Evolutionary conservation across 108 stramenopile species (phyloP), one percentile per base, ranked within the genome.

Genomic region (Cylindrotheca closterium): DNA sequence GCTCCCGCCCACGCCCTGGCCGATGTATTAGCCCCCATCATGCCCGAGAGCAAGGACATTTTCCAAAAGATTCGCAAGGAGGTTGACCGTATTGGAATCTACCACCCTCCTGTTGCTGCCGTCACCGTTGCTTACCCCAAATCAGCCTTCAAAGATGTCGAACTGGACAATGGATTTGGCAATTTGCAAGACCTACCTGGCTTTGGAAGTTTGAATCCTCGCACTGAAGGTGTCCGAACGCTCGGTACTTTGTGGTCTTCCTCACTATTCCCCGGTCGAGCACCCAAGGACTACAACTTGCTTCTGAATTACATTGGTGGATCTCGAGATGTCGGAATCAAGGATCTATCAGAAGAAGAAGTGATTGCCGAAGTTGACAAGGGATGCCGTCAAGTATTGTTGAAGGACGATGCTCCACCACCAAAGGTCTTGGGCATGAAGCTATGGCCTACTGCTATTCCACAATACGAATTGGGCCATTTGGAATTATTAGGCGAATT

Each of bases 241-340:
- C 58, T 98, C 52, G 98, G 96, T 51, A 96, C 96, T 18, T 68
- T 98, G 30, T 98, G 96, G 96, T 77, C 75, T 15, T 96, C 95
- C 21, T 83, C 87, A n/a, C 86, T 97, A 0, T 98, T 98, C 75
- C 96, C 96, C 15, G 93, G 90, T 22, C 79, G 98, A 12, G 86
- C 85, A 18, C 98, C 98, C 7, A 53, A 73, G 15, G 91, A 86
- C 25, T 94, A 95, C 83, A 75, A 93, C 51, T 63, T 98, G 47
- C 76, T 98, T 5, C 77, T 96, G 58, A 96, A 82, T 70, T 97
- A 95, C 79, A 97, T 98, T 75, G 98, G 98, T 33, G 98, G 98
- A 22, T 85, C 95, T 24, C 86, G 91, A 18, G 96, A 98, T 81
- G 52, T 73, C n/a, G 91, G 81, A 56, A 81, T 98, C 55, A 83